Evolutionary conservation across 2,329 filamentous ascomycete genomes (phyloP), one percentile per base, ranked within the genome.

Genomic region (Colletotrichum sp.): DNA sequence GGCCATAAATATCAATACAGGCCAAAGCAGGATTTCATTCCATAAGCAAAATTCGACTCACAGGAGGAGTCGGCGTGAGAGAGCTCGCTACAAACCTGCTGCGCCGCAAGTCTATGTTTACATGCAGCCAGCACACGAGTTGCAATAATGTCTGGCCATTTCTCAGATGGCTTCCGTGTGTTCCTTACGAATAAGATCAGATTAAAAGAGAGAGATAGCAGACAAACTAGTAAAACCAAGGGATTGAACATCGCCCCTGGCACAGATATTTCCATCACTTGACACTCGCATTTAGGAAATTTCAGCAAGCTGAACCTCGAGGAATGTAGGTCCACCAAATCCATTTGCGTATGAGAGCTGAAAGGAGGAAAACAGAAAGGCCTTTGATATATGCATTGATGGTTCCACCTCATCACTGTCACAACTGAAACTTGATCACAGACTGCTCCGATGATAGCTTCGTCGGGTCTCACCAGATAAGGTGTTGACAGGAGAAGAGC

Each of bases 131-230:
- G 39, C 44, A 21, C 18, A 13, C 5, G 18, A 21, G 3, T 21
- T 13, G 9, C 10, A 12, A 12, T 6, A 0, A 4, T 44, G 3
- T 0, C 9, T 12, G 1, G 9, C 9, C 7, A 18, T 1, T 12
- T 12, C 0, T 24, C 24, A 49, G 44, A 21, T 21, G n/a, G 6
- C 44, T 49, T 49, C 2, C 10, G 3, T 21, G 0, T 13, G 1
- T 49, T 21, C 2, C 6, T 52, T 8, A 3, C n/a, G n/a, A 52
- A 21, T 21, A 52, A 21, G 10, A 52, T 5, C n/a, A 13, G 12
- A 21, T 2, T 0, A 6, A 0, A 5, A 52, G 44, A 21, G 10
- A 13, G 3, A 8, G 6, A 52, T 12, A 8, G 4, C n/a, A 26
- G 26, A 26, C 26, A 26, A 5, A 26, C 26, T 26, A 26, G 26